Evolutionary conservation across 1,139 yeast species (phyloP).

Genomic region (Nakaseomyces sp.): DNA sequence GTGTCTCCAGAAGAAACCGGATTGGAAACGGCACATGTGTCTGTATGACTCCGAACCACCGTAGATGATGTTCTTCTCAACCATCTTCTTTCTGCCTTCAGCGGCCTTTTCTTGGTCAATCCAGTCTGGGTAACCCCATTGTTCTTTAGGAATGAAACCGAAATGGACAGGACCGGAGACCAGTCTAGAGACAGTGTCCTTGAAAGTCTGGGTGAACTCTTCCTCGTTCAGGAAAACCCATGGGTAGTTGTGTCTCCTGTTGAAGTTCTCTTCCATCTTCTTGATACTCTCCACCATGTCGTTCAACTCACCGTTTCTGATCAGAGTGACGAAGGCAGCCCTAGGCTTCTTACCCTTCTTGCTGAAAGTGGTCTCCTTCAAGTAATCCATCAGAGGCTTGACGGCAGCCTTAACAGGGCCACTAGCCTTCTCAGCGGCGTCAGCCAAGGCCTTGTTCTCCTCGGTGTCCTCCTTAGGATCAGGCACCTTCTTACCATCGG

Average conservation of each 20-base stretch:
- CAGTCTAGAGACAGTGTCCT: slow-evolving; percentile 33
- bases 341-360: slow-evolving; percentile 33
- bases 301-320: slow-evolving; percentile 57
- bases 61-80: slow-evolving; percentile 43
- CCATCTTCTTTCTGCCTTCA: slow-evolving; percentile 42
- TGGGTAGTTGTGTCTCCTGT: slow-evolving; percentile 63
- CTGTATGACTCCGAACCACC: slow-evolving; percentile 61
- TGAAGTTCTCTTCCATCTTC: slow-evolving; percentile 56
- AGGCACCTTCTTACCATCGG: neutral
- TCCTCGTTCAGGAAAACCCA: slow-evolving; percentile 72
- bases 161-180: slow-evolving; percentile 48
- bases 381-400: slow-evolving; percentile 8
- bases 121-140: slow-evolving; percentile 52
- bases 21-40: slow-evolving; percentile 88
- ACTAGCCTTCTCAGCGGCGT: slow-evolving; percentile 7
- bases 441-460: slow-evolving; percentile 5
- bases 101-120: slow-evolving; percentile 55
- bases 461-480: slow-evolving; percentile 4
- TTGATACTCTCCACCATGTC: slow-evolving; percentile 43
- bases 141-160: slow-evolving; percentile 45
- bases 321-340: slow-evolving; percentile 65
- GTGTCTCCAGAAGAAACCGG: slow-evolving; percentile 85
- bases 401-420: slow-evolving; percentile 5
- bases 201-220: slow-evolving; percentile 54
- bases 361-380: slow-evolving; percentile 10